phyloP scores from a whole-genome alignment of 2,329 filamentous ascomycete genomes.

The Endothia cerciana region DNA sequence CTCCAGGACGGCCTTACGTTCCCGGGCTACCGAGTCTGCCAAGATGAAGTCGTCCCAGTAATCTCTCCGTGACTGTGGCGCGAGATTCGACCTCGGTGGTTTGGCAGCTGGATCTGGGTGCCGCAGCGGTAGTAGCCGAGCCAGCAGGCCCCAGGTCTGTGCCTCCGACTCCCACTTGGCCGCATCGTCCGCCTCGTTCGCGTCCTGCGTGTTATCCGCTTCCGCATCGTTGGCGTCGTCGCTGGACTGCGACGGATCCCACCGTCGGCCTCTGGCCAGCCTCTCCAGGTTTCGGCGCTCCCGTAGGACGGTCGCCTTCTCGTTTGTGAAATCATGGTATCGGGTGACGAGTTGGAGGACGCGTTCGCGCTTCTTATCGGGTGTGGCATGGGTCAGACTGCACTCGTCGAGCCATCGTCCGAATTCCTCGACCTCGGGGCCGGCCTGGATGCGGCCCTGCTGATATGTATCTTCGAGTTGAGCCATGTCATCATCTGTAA shows the following conservation, averaged over 20 bases:
- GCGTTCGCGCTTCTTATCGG: conserved; percentile 62
- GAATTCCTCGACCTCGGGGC: conserved; percentile 84
- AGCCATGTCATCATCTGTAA: conserved; percentile 35
- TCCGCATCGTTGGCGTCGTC: conserved; percentile 60
- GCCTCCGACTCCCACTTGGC: conserved; percentile 78
- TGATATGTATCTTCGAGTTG: conserved; percentile 39
- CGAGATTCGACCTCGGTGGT: conserved; percentile 31
- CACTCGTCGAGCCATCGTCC: conserved; percentile 82
- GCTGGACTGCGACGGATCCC: conserved; percentile 36
- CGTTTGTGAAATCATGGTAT: conserved; percentile 63
- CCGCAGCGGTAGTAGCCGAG: conserved; percentile 72
- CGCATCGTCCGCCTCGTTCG: conserved; percentile 47
- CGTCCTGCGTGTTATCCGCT: conserved; percentile 53
- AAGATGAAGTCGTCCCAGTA: conserved; percentile 74
- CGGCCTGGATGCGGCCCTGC: conserved; percentile 59
- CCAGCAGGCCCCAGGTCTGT: conserved; percentile 88
- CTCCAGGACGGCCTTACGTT: conserved; percentile 78
- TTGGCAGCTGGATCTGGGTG: conserved; percentile 51
- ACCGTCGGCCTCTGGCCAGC: conserved; percentile 35
- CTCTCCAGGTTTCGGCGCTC: conserved; percentile 45
- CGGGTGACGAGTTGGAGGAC: conserved; percentile 70
- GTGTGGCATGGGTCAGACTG: conserved; percentile 53
- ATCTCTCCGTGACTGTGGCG: conserved; percentile 38
- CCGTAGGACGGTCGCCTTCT: conserved; percentile 48
- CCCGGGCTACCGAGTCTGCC: conserved; percentile 72